Evolutionary conservation across 495 filamentous ascomycete species (phyloP), one percentile per base, ranked within the genome.

Genomic region (Barbatosphaeria neglecta): DNA sequence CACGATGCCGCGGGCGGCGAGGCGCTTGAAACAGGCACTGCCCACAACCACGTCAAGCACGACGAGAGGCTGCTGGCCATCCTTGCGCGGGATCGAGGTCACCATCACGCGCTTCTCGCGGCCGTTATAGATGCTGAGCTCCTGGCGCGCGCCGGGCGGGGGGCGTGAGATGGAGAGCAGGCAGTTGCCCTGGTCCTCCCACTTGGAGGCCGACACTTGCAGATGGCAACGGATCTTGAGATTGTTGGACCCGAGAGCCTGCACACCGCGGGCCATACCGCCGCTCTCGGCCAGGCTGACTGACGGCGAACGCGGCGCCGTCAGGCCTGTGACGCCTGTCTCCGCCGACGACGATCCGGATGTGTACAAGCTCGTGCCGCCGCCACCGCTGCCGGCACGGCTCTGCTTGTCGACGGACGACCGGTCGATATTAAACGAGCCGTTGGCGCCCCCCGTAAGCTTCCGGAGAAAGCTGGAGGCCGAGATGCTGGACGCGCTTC

Each of bases 171-270:
- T 88, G 24, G 83, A 84, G 25, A 98, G 63, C 23, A 80, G 72
- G 42, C 89, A 90, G 40, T 84, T 79, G 45, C 90, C 90, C 69
- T 90, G 82, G 54, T 96, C 90, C 23, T 84, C 78, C 92, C 92
- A 98, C 56, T 84, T 86, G 28, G 80, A 81, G 18, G 78, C 69
- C 3, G 78, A 77, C 44, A 90, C 83, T 35, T 87, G 82, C 16
- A 81, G 61, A 63, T 96, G 94, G 27, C 95, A 75, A 20, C 87
- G 78, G 53, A 85, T 84, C 51, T 92, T 89, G 41, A 89, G 77
- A 50, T 87, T 86, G 13, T 79, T 79, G 11, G 84, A 74, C 22
- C 81, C 82, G 37, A 85, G 74, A 50, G 82, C 85, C 23, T 75
- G 76, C 18, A 81, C 72, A 22, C 78, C 78, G 24, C 81, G 70